Percentiles rank a stretch among this genome's conserved stretches.
Conservation (phyloP, 2,329 filamentous ascomycete species). For the Nemania serpens region DNA sequence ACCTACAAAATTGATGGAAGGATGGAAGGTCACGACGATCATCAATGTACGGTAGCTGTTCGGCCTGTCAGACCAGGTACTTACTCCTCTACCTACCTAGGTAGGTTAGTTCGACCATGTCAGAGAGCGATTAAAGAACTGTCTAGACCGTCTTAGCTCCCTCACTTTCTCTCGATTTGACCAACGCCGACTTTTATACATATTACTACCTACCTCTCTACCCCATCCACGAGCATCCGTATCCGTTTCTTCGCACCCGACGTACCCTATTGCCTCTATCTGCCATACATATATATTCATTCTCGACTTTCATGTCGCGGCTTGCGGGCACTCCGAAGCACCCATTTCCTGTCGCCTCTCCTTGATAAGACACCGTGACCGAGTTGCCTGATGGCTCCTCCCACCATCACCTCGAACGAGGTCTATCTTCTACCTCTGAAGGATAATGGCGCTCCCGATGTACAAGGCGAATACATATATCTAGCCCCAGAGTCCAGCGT, state of each 20-base stretch:
- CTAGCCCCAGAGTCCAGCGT: constrained; percentile 74
- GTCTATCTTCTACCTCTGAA: constrained; percentile 90
- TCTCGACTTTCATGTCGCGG: constrained; percentile 5
- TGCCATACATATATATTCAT: not conserved
- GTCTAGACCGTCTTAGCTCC: not conserved
- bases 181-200: not conserved
- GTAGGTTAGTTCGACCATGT: no score
- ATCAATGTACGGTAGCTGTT: no score
- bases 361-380: not conserved
- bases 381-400: constrained; percentile 57
- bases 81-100: not conserved
- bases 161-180: not conserved
- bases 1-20: no score
- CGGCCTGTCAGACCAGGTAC: not conserved
- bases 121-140: not conserved
- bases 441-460: constrained; percentile 88
- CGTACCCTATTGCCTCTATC: not conserved
- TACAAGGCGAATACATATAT: constrained; percentile 90
- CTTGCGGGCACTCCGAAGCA: not conserved
- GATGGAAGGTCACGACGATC: no score
- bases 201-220: not conserved
- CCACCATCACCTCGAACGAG: constrained; percentile 68
- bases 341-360: not conserved
- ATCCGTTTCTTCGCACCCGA: not conserved
- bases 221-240: no score